A percentile compares a stretch with the other conserved stretches of the same genome.
phyloP scores from a whole-genome alignment of 2,329 filamentous ascomycete genomes.

The Botrytis deweyae region DNA sequence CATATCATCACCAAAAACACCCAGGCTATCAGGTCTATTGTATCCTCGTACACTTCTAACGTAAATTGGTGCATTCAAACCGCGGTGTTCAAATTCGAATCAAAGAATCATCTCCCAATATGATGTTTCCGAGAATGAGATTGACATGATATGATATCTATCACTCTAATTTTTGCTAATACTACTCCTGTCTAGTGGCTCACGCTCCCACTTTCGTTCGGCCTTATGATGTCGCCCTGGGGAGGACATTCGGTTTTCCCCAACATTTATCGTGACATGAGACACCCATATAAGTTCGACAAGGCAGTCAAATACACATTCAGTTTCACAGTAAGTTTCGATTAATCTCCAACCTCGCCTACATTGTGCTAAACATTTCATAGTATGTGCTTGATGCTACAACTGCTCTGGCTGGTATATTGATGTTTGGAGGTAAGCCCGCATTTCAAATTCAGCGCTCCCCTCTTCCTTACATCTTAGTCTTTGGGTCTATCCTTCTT shows the following conservation, averaged over 20 bases:
- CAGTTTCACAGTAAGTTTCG: constrained; percentile 67
- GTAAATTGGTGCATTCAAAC: neutral
- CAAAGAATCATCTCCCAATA: neutral
- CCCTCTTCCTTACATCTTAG: neutral
- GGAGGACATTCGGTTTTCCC: constrained; percentile 71
- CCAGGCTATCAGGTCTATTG: neutral
- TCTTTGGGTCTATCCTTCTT: neutral
- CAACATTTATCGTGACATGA: constrained; percentile 77
- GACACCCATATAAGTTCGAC: constrained; percentile 68
- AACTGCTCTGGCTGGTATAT: constrained; percentile 78
- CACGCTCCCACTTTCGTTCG: constrained; percentile 83
- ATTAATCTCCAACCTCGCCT: neutral
- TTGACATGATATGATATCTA: neutral
- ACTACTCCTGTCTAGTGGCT: constrained; percentile 52
- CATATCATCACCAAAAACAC: neutral
- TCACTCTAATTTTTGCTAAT: neutral
- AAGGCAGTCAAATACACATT: constrained; percentile 77
- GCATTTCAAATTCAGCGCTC: neutral
- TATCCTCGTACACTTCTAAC: neutral
- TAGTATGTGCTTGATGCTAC: constrained; percentile 76
- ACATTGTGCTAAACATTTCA: constrained; percentile 1
- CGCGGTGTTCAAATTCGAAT: neutral
- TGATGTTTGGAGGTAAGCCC: constrained; percentile 75
- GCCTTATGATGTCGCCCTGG: constrained; percentile 82
- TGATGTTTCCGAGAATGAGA: neutral